Evolutionary conservation across 1,284 basidiomycete genomes (phyloP), one percentile per base, ranked within the genome.

Genomic region (Thelephora terrestris): DNA sequence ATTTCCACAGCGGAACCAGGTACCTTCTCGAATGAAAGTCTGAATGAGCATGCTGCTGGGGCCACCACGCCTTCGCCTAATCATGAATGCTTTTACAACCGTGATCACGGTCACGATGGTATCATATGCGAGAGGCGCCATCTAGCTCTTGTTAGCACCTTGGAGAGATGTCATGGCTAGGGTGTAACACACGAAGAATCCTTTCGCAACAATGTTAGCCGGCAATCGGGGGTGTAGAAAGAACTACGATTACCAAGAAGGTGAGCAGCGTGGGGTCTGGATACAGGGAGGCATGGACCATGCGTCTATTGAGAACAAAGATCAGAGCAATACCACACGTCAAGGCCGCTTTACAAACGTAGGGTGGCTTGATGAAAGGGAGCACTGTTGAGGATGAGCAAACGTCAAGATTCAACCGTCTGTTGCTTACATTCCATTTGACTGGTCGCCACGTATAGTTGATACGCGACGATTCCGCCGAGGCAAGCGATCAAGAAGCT

Each of bases 1-100:
- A 17, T 21, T 25, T 21, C 23, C 38, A 50, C 3, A 46, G 37
- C 25, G 45, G 21, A 12, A 17, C 36, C n/a, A 59, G 61, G 36
- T 59, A 80, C 81, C 85, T 71, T 88, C 85, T 45, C 82, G 81
- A 55, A 88, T 68, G 64, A 87, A 87, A 21, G 85, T 88, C 60
- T 87, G 85, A 51, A 88, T 85, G 40, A 88, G 73, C 44, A 79
- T 74, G 58, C 82, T 87, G 57, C 76, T 85, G 27, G 81, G 76
- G n/a, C 82, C 79, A 37, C 83, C 84, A 54, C 76, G 83, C 51
- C 74, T 75, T 53, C 80, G 74, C 48, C 85, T 79, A 53, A 87
- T 84, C 46, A 71, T 68, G 59, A 86, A 74, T 27, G 85, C 82
- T 58, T 85, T 85, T 68, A 74, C 74, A 48, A 88, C 71, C 10